Evolutionary conservation across 345 rosid species (phyloP).

Genomic region (Sapria himalayana): DNA sequence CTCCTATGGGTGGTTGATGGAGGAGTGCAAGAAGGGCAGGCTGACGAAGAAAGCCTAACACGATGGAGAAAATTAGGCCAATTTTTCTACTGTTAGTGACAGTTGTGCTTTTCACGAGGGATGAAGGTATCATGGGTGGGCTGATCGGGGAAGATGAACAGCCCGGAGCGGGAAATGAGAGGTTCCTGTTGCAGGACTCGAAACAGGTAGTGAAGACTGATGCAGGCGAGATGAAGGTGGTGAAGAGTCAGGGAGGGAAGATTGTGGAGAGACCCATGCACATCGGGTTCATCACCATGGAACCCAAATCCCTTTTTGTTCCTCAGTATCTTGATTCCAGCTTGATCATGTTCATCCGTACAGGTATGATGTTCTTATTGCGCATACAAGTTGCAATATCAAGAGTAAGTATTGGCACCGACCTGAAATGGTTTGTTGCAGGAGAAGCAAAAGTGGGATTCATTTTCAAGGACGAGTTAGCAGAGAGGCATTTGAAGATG

Average conservation of each 20-base stretch:
- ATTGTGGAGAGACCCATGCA: slow-evolving; percentile 36
- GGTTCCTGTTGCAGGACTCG: slow-evolving; percentile 37
- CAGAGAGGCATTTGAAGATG: slow-evolving; percentile 26
- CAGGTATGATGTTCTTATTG: slow-evolving; percentile 15
- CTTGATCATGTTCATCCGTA: slow-evolving; percentile 46
- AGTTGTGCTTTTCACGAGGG: slow-evolving; percentile 18
- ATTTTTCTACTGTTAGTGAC: slow-evolving; percentile 13
- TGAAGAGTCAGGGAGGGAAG: slow-evolving; percentile 23
- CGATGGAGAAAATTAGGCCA: slow-evolving; percentile 13
- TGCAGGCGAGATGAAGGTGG: slow-evolving; percentile 55
- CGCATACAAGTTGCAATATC: neutral
- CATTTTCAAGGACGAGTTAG: slow-evolving; percentile 28
- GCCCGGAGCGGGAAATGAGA: slow-evolving; percentile 9
- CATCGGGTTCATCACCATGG: slow-evolving; percentile 74
- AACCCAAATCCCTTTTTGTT: slow-evolving; percentile 51
- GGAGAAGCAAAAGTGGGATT: slow-evolving; percentile 72
- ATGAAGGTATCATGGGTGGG: slow-evolving; percentile 6
- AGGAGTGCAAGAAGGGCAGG: neutral
- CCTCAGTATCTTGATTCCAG: slow-evolving; percentile 71
- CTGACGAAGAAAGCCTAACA: neutral
- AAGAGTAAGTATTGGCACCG: neutral
- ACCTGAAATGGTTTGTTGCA: slow-evolving; percentile 9
- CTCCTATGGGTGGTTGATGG: neutral
- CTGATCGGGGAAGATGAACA: slow-evolving; percentile 1
- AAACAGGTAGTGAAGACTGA: slow-evolving; percentile 45